A percentile compares a stretch with the other conserved stretches of the same genome.
phyloP scores from a whole-genome alignment of 2,329 filamentous ascomycete genomes.

The Aspergillus felis region DNA sequence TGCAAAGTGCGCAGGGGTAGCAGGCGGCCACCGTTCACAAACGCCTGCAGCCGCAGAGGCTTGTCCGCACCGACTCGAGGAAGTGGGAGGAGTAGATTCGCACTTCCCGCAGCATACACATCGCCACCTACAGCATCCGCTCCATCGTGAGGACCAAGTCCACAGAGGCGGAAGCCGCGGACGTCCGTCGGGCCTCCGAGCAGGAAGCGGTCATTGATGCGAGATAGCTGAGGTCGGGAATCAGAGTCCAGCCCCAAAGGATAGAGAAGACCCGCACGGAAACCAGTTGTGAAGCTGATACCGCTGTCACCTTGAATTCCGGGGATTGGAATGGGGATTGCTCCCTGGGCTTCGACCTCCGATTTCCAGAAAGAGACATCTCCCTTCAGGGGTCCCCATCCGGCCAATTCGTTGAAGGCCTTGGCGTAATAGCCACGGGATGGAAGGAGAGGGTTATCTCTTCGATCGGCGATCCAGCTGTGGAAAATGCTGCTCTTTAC shows the following conservation, averaged over 20 bases:
- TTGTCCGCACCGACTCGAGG: slow-evolving; percentile 78
- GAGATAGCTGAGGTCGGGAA: slow-evolving; percentile 60
- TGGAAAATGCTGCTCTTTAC: slow-evolving; percentile 86
- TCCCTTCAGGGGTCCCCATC: slow-evolving; percentile 75
- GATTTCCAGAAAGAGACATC: slow-evolving; percentile 93
- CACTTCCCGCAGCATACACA: slow-evolving; percentile 82
- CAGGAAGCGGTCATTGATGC: slow-evolving; percentile 91
- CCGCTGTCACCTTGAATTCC: slow-evolving; percentile 67
- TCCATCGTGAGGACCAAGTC: slow-evolving; percentile 84
- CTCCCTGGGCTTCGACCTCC: slow-evolving; percentile 77
- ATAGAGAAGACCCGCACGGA: slow-evolving; percentile 78
- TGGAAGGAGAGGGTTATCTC: slow-evolving; percentile 82
- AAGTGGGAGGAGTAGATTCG: slow-evolving; percentile 79
- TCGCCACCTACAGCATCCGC: slow-evolving; percentile 85
- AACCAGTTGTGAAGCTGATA: slow-evolving; percentile 74
- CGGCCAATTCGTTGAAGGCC: slow-evolving; percentile 77
- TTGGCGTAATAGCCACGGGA: slow-evolving; percentile 77
- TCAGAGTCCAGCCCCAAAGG: slow-evolving; percentile 65
- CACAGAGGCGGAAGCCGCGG: slow-evolving; percentile 84
- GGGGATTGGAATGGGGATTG: slow-evolving; percentile 68
- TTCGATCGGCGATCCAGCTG: slow-evolving; percentile 71
- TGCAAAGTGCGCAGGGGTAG: slow-evolving; percentile 65
- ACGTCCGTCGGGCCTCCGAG: slow-evolving; percentile 93
- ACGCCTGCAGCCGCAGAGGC: slow-evolving; percentile 81
- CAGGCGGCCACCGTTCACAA: slow-evolving; percentile 84